A percentile compares a stretch with the other conserved stretches of the same genome.
Evolutionary conservation across 805 yeast genomes (phyloP).

Genomic region (Sungouiella thailandica): DNA sequence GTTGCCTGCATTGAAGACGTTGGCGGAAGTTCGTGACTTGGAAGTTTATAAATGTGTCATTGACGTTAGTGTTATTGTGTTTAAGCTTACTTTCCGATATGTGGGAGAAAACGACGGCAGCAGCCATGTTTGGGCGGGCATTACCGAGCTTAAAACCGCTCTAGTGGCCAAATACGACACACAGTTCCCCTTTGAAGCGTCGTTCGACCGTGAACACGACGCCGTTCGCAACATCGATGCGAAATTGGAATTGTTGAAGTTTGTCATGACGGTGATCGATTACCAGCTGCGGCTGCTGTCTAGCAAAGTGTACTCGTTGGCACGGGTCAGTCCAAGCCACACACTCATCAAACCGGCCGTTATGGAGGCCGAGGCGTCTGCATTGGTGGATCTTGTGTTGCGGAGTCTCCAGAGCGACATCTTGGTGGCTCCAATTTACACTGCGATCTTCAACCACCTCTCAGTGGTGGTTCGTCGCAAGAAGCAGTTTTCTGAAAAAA

Average conservation of each 20-base stretch:
- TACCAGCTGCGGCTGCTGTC: slow-evolving; percentile 42
- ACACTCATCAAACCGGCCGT: slow-evolving; percentile 51
- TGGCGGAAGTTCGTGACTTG: slow-evolving; percentile 26
- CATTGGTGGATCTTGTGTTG: slow-evolving; percentile 57
- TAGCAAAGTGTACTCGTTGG: slow-evolving; percentile 37
- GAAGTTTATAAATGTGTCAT: slow-evolving; percentile 27
- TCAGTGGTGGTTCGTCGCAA: slow-evolving; percentile 62
- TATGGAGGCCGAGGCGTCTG: slow-evolving; percentile 66
- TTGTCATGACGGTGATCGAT: slow-evolving; percentile 48
- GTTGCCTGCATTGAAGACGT: slow-evolving; percentile 25
- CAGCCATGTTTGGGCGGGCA: slow-evolving; percentile 48
- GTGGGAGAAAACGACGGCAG: slow-evolving; percentile 46
- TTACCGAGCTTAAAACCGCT: slow-evolving; percentile 50
- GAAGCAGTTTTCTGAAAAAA: slow-evolving; percentile 52
- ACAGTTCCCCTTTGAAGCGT: slow-evolving; percentile 46
- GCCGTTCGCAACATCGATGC: slow-evolving; percentile 49
- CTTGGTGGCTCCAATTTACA: slow-evolving; percentile 47
- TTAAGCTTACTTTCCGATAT: slow-evolving; percentile 40
- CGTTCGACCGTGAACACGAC: slow-evolving; percentile 47
- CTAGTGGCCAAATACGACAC: slow-evolving; percentile 61
- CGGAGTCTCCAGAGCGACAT: slow-evolving; percentile 52
- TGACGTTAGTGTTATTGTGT: slow-evolving; percentile 37
- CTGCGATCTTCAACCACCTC: slow-evolving; percentile 64
- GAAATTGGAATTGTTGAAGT: slow-evolving; percentile 66
- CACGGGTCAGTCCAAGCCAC: slow-evolving; percentile 53